Percentiles rank a stretch among this genome's conserved stretches.
Evolutionary conservation across 2,329 filamentous ascomycete species (phyloP).

Genomic region (Penicillium sp.): DNA sequence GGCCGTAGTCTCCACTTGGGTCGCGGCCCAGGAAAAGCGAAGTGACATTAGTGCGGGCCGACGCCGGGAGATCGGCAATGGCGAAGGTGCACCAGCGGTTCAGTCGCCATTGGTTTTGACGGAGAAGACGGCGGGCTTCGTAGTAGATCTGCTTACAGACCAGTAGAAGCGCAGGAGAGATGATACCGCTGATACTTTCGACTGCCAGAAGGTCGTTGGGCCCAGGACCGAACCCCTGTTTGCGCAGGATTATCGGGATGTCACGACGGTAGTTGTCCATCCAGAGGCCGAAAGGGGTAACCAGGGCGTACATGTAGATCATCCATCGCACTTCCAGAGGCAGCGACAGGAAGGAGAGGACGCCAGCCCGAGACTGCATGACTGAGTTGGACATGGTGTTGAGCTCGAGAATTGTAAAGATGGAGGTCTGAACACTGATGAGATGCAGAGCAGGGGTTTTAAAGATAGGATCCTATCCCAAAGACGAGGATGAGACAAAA

Average conservation of each 20-base stretch:
- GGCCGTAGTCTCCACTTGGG: background rate
- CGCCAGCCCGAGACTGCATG: background rate
- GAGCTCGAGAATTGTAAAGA: background rate
- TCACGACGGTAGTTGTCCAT: background rate
- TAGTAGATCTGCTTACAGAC: background rate
- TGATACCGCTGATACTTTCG: background rate
- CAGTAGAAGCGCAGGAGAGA: background rate
- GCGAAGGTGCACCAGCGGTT: background rate
- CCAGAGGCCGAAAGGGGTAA: background rate
- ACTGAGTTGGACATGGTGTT: background rate
- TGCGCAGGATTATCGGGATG: background rate
- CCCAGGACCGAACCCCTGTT: background rate
- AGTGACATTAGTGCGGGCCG: background rate
- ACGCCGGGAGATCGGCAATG: background rate
- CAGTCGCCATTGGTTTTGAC: background rate
- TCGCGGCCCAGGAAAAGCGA: background rate
- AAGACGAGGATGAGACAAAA: background rate
- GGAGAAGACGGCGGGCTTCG: background rate
- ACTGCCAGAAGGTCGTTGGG: background rate
- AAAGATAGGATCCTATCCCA: background rate
- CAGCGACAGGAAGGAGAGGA: slow-evolving; percentile 1
- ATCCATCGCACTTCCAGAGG: background rate
- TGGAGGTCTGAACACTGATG: background rate
- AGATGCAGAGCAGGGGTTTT: background rate
- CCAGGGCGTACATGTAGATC: background rate